These are phyloP conservation scores for Diaporthe citriasiana DNA, from an alignment of 2,329 filamentous ascomycete genomes.

Conservation along the genomic window DNA sequence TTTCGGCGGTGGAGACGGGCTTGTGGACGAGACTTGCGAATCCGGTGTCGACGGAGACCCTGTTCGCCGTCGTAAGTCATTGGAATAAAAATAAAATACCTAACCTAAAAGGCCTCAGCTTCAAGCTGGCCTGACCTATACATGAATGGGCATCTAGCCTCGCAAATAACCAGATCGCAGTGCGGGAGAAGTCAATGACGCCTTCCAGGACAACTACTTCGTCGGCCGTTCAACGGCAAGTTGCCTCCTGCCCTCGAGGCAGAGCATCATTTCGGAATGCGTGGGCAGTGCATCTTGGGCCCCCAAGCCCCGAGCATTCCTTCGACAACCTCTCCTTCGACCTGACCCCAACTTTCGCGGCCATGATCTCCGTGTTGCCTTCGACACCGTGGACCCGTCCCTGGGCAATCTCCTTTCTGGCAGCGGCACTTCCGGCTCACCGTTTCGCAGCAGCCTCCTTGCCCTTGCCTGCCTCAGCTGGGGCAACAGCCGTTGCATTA, in stretches of 20 bases:
- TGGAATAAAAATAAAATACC: neutral
- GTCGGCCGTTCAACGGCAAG: constrained; percentile 17
- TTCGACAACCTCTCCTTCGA: neutral
- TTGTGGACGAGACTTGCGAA: neutral
- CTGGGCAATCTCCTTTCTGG: neutral
- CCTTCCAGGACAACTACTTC: neutral
- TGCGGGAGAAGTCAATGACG: neutral
- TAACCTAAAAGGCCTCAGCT: neutral
- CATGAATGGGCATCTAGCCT: constrained; percentile 26
- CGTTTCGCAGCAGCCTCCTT: constrained; percentile 10
- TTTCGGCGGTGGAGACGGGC: constrained; percentile 8
- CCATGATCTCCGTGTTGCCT: neutral
- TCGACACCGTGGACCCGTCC: neutral
- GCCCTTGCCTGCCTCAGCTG: neutral
- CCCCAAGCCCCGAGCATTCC: neutral
- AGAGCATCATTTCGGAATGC: neutral
- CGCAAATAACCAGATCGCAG: neutral
- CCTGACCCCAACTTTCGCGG: neutral
- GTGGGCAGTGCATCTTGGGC: neutral
- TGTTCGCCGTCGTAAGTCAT: neutral
- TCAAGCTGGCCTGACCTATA: constrained; percentile 7
- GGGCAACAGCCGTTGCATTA: constrained; percentile 6
- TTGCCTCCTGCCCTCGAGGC: neutral
- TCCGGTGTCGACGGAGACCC: constrained; percentile 3
- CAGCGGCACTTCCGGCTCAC: neutral